A percentile compares a stretch with the other conserved stretches of the same genome.
These are phyloP conservation scores for Apiospora hydei DNA, from an alignment of 2,329 filamentous ascomycete species.

Conservation along the genomic window DNA sequence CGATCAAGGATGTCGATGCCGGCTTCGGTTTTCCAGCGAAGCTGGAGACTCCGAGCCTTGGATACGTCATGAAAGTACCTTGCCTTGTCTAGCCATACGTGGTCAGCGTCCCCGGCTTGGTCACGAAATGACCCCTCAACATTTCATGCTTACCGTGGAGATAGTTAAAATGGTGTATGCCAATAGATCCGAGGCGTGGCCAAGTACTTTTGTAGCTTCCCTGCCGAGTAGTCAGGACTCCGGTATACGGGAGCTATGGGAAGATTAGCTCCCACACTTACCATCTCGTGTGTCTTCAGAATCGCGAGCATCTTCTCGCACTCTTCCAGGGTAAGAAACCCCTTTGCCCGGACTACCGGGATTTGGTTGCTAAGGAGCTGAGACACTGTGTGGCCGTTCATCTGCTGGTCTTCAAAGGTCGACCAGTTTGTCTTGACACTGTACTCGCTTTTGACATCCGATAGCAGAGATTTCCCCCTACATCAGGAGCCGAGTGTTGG, in stretches of 20 bases:
- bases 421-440: not conserved
- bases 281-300: not conserved
- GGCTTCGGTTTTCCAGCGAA: constrained; percentile 17
- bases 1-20: constrained; percentile 16
- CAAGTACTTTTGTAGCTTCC: not conserved
- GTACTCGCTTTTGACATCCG: not conserved
- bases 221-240: no score
- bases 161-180: not conserved
- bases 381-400: not conserved
- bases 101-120: no score
- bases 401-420: not conserved
- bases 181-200: not conserved
- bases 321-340: constrained; percentile 1
- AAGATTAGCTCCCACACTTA: not conserved
- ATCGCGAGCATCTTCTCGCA: constrained; percentile 7
- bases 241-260: no score
- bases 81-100: no score
- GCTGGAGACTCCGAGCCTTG: no score
- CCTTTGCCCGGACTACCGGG: not conserved
- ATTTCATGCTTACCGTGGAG: not conserved
- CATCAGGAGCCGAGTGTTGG: no score
- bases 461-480: no score
- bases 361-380: not conserved
- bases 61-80: no score
- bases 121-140: no score